These are phyloP conservation scores for Colletotrichum musae DNA, from an alignment of 2,329 filamentous ascomycete species.

Conservation along the genomic window DNA sequence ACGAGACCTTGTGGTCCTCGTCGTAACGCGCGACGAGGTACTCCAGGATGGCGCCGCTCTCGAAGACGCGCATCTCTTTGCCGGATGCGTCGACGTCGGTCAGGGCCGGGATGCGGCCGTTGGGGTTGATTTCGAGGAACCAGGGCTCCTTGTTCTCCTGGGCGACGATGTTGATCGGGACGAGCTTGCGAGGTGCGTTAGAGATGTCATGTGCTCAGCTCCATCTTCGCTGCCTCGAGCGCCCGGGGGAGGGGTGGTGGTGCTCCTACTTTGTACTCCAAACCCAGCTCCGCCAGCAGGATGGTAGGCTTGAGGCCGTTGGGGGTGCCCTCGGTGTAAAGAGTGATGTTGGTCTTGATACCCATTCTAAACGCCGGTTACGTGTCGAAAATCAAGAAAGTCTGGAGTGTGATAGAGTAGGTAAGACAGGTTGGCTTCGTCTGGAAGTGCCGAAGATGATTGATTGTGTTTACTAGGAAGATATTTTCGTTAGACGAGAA, in stretches of 20 bases:
- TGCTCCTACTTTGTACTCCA: constrained; percentile 80
- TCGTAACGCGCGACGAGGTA: constrained; percentile 91
- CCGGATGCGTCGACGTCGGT: constrained; percentile 85
- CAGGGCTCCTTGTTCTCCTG: constrained; percentile 68
- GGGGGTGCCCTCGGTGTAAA: constrained; percentile 87
- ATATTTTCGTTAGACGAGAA: too few species aligned
- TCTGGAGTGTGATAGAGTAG: too few species aligned
- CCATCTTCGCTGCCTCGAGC: constrained; percentile 20
- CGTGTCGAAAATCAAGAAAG: too few species aligned
- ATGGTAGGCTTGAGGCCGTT: constrained; percentile 95
- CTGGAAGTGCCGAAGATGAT: too few species aligned
- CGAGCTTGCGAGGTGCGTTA: constrained; percentile 34
- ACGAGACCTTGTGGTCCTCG: constrained; percentile 85
- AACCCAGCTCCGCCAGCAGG: constrained; percentile 84
- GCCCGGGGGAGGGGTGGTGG: constrained; percentile 79
- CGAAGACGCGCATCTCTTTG: constrained; percentile 83
- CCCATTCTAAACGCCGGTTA: constrained; percentile 56
- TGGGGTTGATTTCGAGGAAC: constrained; percentile 94
- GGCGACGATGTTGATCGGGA: too few species aligned
- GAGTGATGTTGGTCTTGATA: constrained; percentile 71
- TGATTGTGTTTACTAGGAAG: too few species aligned
- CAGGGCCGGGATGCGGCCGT: constrained; percentile 90
- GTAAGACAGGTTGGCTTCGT: too few species aligned
- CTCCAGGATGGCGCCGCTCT: constrained; percentile 86
- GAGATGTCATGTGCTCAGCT: neutral